phyloP scores from a whole-genome alignment of 2,329 filamentous ascomycete genomes.

The Sarocladium oryzae region DNA sequence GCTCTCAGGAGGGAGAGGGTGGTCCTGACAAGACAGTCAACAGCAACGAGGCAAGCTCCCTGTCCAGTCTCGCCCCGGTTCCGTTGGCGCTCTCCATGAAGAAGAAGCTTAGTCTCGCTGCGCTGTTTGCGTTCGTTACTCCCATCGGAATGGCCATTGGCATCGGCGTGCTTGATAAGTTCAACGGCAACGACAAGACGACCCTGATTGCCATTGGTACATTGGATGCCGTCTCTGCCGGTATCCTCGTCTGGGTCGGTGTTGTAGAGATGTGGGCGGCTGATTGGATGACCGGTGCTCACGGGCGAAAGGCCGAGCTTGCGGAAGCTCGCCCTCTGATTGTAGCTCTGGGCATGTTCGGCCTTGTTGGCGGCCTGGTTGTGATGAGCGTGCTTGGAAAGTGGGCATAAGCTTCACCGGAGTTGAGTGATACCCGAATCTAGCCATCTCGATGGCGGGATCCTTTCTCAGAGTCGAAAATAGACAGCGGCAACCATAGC shows the following conservation, averaged over 20 bases:
- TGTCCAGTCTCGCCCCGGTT: constrained; percentile 13
- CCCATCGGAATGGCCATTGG: constrained; percentile 77
- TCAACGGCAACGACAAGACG: constrained; percentile 65
- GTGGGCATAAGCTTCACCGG: constrained; percentile 50
- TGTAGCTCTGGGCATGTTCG: constrained; percentile 42
- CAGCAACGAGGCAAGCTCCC: constrained; percentile 15
- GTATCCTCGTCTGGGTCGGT: constrained; percentile 74
- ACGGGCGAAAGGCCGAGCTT: constrained; percentile 40
- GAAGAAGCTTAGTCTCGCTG: constrained; percentile 55
- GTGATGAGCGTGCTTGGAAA: constrained; percentile 70
- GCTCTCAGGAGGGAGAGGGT: constrained; percentile 10
- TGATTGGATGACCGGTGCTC: constrained; percentile 58
- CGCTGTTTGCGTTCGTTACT: constrained; percentile 62
- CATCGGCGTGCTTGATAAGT: constrained; percentile 60
- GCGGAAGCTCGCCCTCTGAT: constrained; percentile 40
- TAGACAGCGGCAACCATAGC: neutral
- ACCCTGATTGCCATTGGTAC: constrained; percentile 69
- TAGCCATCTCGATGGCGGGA: neutral
- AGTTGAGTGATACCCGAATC: neutral
- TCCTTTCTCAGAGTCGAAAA: neutral
- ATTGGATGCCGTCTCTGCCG: constrained; percentile 65
- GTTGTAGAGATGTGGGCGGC: constrained; percentile 73
- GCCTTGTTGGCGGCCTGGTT: constrained; percentile 55
- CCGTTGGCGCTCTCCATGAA: constrained; percentile 26
- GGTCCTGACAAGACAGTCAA: constrained; percentile 20